phyloP scores from a whole-genome alignment of 2,329 filamentous ascomycete species.

The Onygenales sp. region DNA sequence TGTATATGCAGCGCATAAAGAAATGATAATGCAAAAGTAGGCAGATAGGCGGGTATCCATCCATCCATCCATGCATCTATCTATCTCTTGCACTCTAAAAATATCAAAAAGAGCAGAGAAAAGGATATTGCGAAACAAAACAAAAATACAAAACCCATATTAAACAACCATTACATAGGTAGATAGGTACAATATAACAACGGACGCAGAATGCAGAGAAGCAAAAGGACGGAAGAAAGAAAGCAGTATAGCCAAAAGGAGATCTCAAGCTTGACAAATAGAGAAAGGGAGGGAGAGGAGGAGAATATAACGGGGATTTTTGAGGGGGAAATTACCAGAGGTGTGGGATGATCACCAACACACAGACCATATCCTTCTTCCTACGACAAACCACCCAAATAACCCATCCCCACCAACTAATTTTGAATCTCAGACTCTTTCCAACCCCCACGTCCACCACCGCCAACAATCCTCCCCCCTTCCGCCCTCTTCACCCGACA shows the following conservation, averaged over 20 bases:
- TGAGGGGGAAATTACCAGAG: too few species aligned
- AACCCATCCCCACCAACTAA: constrained; percentile 20
- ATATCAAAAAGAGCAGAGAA: too few species aligned
- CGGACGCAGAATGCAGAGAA: background rate
- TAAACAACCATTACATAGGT: too few species aligned
- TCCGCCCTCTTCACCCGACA: constrained; percentile 88
- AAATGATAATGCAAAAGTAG: too few species aligned
- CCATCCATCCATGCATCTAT: too few species aligned
- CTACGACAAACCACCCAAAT: background rate
- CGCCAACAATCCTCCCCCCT: constrained; percentile 54
- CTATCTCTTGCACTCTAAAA: too few species aligned
- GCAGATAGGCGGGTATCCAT: too few species aligned
- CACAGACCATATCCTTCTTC: too few species aligned
- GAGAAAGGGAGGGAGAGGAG: background rate
- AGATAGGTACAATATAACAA: too few species aligned
- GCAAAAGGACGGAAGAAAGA: background rate
- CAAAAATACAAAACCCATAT: background rate
- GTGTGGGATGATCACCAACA: too few species aligned
- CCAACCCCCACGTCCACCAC: constrained; percentile 42
- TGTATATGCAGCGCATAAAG: too few species aligned
- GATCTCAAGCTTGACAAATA: background rate
- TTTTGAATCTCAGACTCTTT: constrained; percentile 61
- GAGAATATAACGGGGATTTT: too few species aligned
- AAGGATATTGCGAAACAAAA: background rate
- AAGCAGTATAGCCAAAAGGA: background rate